Conservation (phyloP, 2,329 filamentous ascomycete genomes). For the Karstenula rhodostoma region DNA sequence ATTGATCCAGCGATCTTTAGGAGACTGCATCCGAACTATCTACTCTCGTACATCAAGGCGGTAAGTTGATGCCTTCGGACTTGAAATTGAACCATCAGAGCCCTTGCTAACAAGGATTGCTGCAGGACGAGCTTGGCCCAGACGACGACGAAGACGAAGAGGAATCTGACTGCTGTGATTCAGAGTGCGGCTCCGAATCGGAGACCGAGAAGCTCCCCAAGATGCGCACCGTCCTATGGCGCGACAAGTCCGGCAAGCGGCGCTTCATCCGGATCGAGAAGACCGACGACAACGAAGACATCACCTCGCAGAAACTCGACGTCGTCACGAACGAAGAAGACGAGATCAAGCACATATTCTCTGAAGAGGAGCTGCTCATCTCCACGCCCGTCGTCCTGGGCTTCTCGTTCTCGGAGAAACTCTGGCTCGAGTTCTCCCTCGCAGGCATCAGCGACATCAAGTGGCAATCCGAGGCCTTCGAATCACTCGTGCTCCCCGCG, state of each 20-base stretch:
- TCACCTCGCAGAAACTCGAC: slow-evolving; percentile 66
- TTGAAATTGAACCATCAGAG: background rate
- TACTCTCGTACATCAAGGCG: slow-evolving; percentile 75
- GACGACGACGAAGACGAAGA: slow-evolving; percentile 59
- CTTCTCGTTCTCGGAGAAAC: slow-evolving; percentile 86
- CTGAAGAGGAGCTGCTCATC: slow-evolving; percentile 83
- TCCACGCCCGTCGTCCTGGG: slow-evolving; percentile 85
- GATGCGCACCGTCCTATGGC: slow-evolving; percentile 50
- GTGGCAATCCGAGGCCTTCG: slow-evolving; percentile 85
- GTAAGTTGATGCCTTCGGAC: background rate
- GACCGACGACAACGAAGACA: slow-evolving; percentile 61
- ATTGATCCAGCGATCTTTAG: slow-evolving; percentile 83
- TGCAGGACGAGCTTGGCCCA: slow-evolving; percentile 67
- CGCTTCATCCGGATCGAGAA: slow-evolving; percentile 64
- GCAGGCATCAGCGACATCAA: slow-evolving; percentile 80
- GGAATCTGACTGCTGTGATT: slow-evolving; percentile 55
- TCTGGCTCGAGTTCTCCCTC: slow-evolving; percentile 89
- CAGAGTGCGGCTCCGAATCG: slow-evolving; percentile 33
- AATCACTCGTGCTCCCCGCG: slow-evolving; percentile 75
- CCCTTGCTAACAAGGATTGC: background rate
- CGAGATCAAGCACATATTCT: slow-evolving; percentile 65
- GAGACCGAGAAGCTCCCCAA: slow-evolving; percentile 43
- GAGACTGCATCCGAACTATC: slow-evolving; percentile 86
- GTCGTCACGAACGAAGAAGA: slow-evolving; percentile 44
- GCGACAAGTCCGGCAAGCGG: slow-evolving; percentile 60